Percentiles rank a stretch among this genome's conserved stretches.
These are phyloP conservation scores for Pythium grandisporangium DNA, from an alignment of 352 stramenopile genomes.

Conservation along the genomic window DNA sequence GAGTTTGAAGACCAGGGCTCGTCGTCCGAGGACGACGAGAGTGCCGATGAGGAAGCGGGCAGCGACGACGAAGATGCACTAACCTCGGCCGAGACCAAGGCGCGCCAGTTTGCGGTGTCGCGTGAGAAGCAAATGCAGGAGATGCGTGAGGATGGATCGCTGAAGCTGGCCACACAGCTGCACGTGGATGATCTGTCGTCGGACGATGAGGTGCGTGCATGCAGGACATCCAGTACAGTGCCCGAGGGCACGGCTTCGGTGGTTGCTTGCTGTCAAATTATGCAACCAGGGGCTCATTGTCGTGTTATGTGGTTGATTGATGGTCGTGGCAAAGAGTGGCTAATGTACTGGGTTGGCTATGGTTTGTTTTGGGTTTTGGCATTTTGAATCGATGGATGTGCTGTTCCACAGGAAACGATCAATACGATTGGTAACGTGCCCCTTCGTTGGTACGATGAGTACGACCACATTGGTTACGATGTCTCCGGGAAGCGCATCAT, in stretches of 20 bases:
- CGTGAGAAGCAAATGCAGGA: slow-evolving; percentile 69
- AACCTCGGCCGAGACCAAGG: slow-evolving; percentile 76
- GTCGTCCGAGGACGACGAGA: slow-evolving; percentile 68
- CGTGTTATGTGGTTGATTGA: too few relatives aligned
- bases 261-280: too few relatives aligned
- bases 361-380: too few relatives aligned
- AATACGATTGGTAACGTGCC: slow-evolving; percentile 99
- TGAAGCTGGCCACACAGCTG: slow-evolving; percentile 81
- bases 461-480: slow-evolving; percentile 99
- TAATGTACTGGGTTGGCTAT: too few relatives aligned
- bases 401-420: slow-evolving; percentile 58
- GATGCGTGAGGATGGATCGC: slow-evolving; percentile 79
- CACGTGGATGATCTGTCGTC: slow-evolving; percentile 98
- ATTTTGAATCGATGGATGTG: slow-evolving; percentile 1
- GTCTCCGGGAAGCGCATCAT: slow-evolving; percentile 95
- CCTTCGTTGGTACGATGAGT: slow-evolving; percentile 99
- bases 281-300: too few relatives aligned
- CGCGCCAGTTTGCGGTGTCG: slow-evolving; percentile 58
- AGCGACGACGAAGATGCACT: slow-evolving; percentile 68
- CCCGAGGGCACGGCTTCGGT: neutral
- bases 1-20: slow-evolving; percentile 82
- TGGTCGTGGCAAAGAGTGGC: too few relatives aligned
- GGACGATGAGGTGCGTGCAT: slow-evolving; percentile 93
- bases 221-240: too few relatives aligned
- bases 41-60: slow-evolving; percentile 35